Evolutionary conservation across 176 grass and related monocot genomes (phyloP), one percentile per base, ranked within the genome.

Genomic region (Pontederia paniculata): DNA sequence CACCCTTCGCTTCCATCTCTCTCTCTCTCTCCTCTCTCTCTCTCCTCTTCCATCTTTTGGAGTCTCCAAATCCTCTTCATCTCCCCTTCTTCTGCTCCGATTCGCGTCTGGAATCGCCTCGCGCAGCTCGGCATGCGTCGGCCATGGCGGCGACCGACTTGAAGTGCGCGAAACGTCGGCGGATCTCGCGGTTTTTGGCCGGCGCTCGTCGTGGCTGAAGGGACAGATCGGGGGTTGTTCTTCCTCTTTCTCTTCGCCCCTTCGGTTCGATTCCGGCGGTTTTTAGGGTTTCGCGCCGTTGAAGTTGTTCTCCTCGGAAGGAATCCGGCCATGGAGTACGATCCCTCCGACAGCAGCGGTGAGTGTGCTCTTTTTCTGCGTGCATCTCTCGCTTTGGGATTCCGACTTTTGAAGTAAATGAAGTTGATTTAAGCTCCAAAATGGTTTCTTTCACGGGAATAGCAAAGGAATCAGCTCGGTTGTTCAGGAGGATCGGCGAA

Each of bases 291-390:
- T 5, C 28, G 21, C 20, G 12, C 8, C 12, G 3, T 9, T 3
- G 11, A 57, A 57, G 0, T 57, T 28, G 6, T 15, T 8, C 54
- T 8, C 25, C 21, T 12, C 12, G 12, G 54, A 25, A 8, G 10
- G 54, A 14, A 37, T 23, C 54, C 21, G 12, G 9, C 20, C 21
- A 57, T 57, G 54, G 54, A 57, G 12, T 57, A 57, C 12, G 54
- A 28, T 25, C 23, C 54, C 22, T 57, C 54, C 5, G 54, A 57
- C 25, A 57, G 54, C 22, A 57, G 54, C 54, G 54, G 54, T 57
- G 25, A 57, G 54, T 57, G 23, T 20, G 2, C 14, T 57, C 22
- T 3, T 14, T 22, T 8, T 15, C 28, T 57, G 12, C 15, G 23
- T 12, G 2, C 7, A 31, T 15, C 28, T 41, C 54, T 25, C 12